A percentile compares a stretch with the other conserved stretches of the same genome.
These are phyloP conservation scores for Hymenoscyphus fructigenus DNA, from an alignment of 2,329 filamentous ascomycete genomes.

Conservation along the genomic window DNA sequence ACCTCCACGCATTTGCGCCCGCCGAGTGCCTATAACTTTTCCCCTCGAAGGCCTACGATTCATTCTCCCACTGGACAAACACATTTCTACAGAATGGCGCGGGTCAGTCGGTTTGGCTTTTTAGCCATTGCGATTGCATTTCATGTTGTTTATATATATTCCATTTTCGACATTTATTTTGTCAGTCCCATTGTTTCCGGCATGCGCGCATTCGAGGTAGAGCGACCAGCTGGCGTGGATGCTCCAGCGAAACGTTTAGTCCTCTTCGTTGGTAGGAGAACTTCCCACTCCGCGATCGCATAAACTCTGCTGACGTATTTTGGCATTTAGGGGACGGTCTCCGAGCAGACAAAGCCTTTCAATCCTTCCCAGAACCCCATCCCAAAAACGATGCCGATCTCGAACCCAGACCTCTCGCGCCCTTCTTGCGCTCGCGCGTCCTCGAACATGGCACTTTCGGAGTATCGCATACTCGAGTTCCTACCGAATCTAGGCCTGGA, in stretches of 20 bases:
- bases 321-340: constrained; percentile 71
- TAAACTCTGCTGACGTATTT: constrained; percentile 16
- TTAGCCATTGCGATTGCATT: constrained; percentile 86
- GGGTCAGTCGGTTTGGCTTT: constrained; percentile 71
- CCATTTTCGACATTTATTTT: constrained; percentile 98
- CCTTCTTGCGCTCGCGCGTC: constrained; percentile 86
- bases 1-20: neutral
- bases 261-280: constrained; percentile 75
- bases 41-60: neutral
- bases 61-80: constrained; percentile 4
- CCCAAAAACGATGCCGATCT: constrained; percentile 63
- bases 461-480: constrained; percentile 93
- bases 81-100: constrained; percentile 47
- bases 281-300: neutral
- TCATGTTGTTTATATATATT: constrained; percentile 89
- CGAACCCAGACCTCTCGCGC: constrained; percentile 78
- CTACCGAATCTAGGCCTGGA: constrained; percentile 92
- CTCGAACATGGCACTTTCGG: constrained; percentile 92
- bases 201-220: constrained; percentile 78
- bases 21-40: neutral
- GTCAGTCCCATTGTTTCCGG: constrained; percentile 95
- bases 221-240: constrained; percentile 56
- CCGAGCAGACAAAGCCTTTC: constrained; percentile 96
- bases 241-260: constrained; percentile 88
- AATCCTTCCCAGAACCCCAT: constrained; percentile 86